Conservation (phyloP, 2,329 filamentous ascomycete genomes). For the Ophiostoma pallidulum region DNA sequence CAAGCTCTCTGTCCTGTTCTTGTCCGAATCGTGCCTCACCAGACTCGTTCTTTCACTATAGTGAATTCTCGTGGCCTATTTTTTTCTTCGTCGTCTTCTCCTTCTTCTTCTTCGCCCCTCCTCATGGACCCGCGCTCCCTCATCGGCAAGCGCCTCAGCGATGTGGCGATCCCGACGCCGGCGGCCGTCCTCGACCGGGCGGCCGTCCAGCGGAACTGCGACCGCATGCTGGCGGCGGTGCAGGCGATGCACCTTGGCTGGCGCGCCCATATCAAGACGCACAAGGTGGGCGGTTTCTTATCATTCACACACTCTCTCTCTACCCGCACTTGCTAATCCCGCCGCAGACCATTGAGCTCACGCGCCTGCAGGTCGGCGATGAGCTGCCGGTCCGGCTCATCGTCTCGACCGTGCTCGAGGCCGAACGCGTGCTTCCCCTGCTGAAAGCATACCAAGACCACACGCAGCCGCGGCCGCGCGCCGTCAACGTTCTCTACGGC, state of each 20-base stretch:
- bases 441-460: constrained; percentile 45
- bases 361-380: constrained; percentile 15
- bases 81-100: no score
- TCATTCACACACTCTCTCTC: neutral
- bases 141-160: constrained; percentile 42
- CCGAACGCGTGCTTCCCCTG: constrained; percentile 54
- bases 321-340: neutral
- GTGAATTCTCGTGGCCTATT: no score
- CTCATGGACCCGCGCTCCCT: constrained; percentile 26
- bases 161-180: constrained; percentile 54
- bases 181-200: constrained; percentile 59
- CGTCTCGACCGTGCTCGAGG: constrained; percentile 65
- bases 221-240: constrained; percentile 58
- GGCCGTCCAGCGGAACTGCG: constrained; percentile 58
- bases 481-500: constrained; percentile 61
- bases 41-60: no score
- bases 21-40: no score
- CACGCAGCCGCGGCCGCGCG: constrained; percentile 32
- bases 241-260: constrained; percentile 53
- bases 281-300: constrained; percentile 49
- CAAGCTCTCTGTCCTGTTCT: no score
- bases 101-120: no score
- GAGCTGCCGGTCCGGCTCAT: constrained; percentile 47
- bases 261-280: constrained; percentile 73
- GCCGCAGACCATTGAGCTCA: constrained; percentile 20